Evolutionary conservation across 257 asterid genomes (phyloP), one percentile per base, ranked within the genome.

Genomic region (Salvia splendens): DNA sequence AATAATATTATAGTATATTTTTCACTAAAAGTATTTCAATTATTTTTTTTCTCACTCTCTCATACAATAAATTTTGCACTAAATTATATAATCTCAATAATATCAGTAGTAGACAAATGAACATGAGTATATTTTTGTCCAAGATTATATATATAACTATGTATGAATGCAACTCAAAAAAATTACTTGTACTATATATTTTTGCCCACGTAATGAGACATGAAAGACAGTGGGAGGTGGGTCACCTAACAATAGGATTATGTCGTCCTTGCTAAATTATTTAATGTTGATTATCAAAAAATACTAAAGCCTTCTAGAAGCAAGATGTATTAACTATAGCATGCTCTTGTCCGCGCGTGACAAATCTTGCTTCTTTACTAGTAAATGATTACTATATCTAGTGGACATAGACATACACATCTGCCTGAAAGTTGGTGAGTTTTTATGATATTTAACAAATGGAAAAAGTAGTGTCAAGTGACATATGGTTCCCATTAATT

Each of bases 201-300:
- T 59, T 36, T 56, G 53, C 17, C 68, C 65, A 54, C 62, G 67
- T 48, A 66, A 65, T 45, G 59, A 48, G 59, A 67, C 47, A 42
- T 64, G 61, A 50, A 49, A 8, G 53, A 56, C 59, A 40, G 61
- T 75, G 76, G 69, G 28, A 38, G 61, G 70, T 76, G 60, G 80
- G 76, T 76, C 70, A 70, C 70, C 76, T 70, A 76, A 50, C 72
- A 49, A 65, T 50, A 70, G 68, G 69, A 65, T 57, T 71, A 16
- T 70, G 69, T 59, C 73, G 53, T 61, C 53, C 43, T 59, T 61
- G 38, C 50, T 38, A 38, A 49, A 60, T n/a, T 45, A 20, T 63
- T 51, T 57, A n/a, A 14, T 14, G 33, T 24, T 30, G 7, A 8
- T 17, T 20, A 16, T 55, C 59, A 56, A 28, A 24, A 24, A 40